These are phyloP conservation scores for Tympanopsis confertula DNA, from an alignment of 2,329 filamentous ascomycete species.

Conservation along the genomic window DNA sequence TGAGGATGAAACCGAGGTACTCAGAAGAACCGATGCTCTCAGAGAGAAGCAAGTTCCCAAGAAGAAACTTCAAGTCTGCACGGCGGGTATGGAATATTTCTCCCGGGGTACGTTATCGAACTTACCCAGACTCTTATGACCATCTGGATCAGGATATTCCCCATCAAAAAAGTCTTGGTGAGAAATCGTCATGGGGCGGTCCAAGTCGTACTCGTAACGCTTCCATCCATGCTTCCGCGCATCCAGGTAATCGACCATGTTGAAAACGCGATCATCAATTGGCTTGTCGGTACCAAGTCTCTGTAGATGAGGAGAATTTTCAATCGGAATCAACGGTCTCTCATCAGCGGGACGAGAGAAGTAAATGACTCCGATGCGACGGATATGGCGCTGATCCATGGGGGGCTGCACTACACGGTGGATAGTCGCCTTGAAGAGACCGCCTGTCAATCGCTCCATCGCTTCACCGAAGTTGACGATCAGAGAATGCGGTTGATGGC, in stretches of 20 bases:
- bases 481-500: constrained; percentile 20
- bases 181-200: no score
- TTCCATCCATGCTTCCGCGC: constrained; percentile 17
- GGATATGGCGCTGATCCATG: constrained; percentile 19
- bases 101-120: constrained; percentile 6
- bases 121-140: constrained; percentile 6
- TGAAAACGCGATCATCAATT: constrained; percentile 13
- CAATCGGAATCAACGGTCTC: constrained; percentile 19
- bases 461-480: constrained; percentile 24
- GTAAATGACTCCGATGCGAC: constrained; percentile 24
- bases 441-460: constrained; percentile 15
- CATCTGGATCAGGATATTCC: constrained; percentile 5
- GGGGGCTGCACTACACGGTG: constrained; percentile 17
- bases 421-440: constrained; percentile 17
- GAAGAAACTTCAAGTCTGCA: constrained; percentile 2
- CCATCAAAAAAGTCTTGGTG: constrained; percentile 6
- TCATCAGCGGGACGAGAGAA: constrained; percentile 24
- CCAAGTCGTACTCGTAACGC: constrained; percentile 14
- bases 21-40: no score
- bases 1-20: no score
- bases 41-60: no score
- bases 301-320: constrained; percentile 18
- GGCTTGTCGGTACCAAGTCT: constrained; percentile 14
- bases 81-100: constrained; percentile 4
- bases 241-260: constrained; percentile 14